Conservation (phyloP, 148 eudicot genomes). For the Silene uniflora region DNA sequence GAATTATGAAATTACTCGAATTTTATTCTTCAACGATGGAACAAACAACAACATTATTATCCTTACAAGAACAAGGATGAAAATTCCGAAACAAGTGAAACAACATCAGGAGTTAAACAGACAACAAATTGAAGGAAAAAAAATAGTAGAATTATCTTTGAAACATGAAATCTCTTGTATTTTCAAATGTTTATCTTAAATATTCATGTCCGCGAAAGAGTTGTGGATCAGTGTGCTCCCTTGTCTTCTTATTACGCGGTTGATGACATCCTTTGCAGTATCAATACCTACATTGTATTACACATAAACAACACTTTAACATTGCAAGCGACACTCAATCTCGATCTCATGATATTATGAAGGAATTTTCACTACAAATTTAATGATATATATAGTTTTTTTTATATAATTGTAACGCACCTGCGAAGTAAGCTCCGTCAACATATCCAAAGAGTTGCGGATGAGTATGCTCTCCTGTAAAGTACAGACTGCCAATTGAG, state of each 20-base stretch:
- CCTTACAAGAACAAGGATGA: no score
- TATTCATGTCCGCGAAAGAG: no score
- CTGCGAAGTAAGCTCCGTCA: constrained; percentile 34
- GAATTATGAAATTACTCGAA: no score
- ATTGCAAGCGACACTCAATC: background rate
- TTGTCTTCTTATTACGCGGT: background rate
- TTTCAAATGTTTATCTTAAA: background rate
- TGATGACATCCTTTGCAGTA: constrained; percentile 3
- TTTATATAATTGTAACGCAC: background rate
- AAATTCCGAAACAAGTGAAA: no score
- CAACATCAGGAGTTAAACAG: no score
- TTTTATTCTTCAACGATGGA: no score
- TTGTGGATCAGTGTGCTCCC: background rate
- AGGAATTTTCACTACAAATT: no score
- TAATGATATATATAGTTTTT: background rate
- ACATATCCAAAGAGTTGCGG: constrained; percentile 25
- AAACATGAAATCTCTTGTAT: background rate
- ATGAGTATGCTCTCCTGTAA: constrained; percentile 38
- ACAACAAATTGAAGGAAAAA: no score
- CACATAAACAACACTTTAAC: background rate
- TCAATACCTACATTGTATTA: background rate
- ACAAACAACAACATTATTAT: no score
- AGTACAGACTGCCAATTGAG: constrained; percentile 26
- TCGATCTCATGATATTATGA: no score
- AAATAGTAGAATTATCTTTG: background rate